A percentile compares a stretch with the other conserved stretches of the same genome.
Conservation (phyloP, 306 rosid genomes). For the Trichosanthes truncata region DNA sequence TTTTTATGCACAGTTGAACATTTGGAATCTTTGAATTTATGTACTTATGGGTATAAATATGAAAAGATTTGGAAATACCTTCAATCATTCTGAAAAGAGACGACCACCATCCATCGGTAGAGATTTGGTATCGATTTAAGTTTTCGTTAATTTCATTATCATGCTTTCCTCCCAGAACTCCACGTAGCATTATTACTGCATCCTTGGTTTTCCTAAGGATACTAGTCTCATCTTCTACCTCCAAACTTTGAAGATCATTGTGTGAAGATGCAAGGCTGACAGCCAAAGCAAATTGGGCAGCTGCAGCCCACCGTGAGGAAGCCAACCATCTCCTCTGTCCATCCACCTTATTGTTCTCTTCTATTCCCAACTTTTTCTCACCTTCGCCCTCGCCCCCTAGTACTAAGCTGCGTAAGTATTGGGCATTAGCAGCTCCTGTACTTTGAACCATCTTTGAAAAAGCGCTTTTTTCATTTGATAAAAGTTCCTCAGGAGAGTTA, state of each 20-base stretch:
- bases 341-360: slow-evolving; percentile 26
- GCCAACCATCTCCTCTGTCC: slow-evolving; percentile 39
- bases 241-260: slow-evolving; percentile 52
- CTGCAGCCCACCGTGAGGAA: slow-evolving; percentile 63
- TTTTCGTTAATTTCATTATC: slow-evolving; percentile 58
- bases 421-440: slow-evolving; percentile 76
- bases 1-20: background rate
- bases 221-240: slow-evolving; percentile 30
- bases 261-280: slow-evolving; percentile 80
- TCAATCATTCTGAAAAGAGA: slow-evolving; percentile 79
- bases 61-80: slow-evolving; percentile 36
- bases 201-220: slow-evolving; percentile 47
- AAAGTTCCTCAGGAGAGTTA: slow-evolving; percentile 51
- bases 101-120: slow-evolving; percentile 66
- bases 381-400: slow-evolving; percentile 37
- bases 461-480: slow-evolving; percentile 52
- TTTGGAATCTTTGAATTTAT: background rate
- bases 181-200: slow-evolving; percentile 61
- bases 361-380: slow-evolving; percentile 25
- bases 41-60: background rate
- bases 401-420: slow-evolving; percentile 57
- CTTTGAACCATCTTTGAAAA: slow-evolving; percentile 89
- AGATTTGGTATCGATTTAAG: slow-evolving; percentile 31
- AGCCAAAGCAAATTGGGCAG: slow-evolving; percentile 76
- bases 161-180: slow-evolving; percentile 79